Base-by-base conservation (phyloP, 148 eudicot genomes). In the Vaccinium macrocarpon region DNA sequence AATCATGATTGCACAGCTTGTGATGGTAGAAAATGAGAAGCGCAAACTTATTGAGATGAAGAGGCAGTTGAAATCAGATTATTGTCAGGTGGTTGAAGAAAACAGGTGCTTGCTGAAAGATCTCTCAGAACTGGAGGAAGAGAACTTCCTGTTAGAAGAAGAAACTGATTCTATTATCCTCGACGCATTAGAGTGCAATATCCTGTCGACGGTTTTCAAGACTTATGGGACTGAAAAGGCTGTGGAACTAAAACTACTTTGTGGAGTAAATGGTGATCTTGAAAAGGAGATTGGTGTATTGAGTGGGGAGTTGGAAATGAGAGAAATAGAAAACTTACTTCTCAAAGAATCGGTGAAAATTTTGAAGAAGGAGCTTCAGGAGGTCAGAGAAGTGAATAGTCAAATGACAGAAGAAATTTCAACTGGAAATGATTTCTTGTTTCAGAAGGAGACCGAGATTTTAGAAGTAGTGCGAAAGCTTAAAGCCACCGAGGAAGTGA, bases 141-240 rank as follows among this genome's bases (percentile, higher is more conserved):
- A 90, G 84, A 93, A 92, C 46, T 68, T 19, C 51, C 51, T 27
- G 61, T 79, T 87, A 61, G 94, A 90, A 80, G 94, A 87, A 85
- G 92, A 90, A 84, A 92, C 87, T 71, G 77, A 82, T 83, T 83
- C 27, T 46, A 50, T 86, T 64, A 83, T 93, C 59, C 21, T 84
- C n/a, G 91, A 94, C 59, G 85, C 89, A 15, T 76, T 94, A 70
- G 86, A 88, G 49, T 83, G 84, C 52, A 76, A 83, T 84, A 85
- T 82, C 82, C 88, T 88, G 53, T 91, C 90, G 57, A 70, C 51
- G 81, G 83, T 93, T 82, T 90, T 93, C 68, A 88, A 81, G 86
- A 86, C 87, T 86, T 90, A 85, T 76, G 93, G 88, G 59, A 66
- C 82, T 70, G 94, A 96, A 87, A 91, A 89, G 87, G 86, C 88